phyloP scores from a whole-genome alignment of 1,284 basidiomycete genomes.

The Ustilago trichophora region DNA sequence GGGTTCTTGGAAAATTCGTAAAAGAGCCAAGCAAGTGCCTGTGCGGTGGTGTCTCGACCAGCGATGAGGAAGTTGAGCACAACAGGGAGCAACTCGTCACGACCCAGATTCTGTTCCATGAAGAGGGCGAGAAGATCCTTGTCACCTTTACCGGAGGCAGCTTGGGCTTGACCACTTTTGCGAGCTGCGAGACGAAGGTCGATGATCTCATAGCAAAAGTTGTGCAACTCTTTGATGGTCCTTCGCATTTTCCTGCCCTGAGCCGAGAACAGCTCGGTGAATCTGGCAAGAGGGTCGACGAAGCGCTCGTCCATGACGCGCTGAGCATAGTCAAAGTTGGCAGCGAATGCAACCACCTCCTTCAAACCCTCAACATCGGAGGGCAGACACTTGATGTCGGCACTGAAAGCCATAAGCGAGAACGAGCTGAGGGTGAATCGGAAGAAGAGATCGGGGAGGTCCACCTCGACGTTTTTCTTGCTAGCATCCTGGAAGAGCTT shows the following conservation, averaged over 20 bases:
- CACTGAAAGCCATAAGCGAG: constrained; percentile 49
- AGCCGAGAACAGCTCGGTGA: constrained; percentile 50
- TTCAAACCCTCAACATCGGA: constrained; percentile 42
- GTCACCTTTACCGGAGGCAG: constrained; percentile 39
- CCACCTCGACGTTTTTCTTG: constrained; percentile 18
- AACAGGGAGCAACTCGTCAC: constrained; percentile 61
- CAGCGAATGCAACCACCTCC: constrained; percentile 59
- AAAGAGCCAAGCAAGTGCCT: constrained; percentile 54
- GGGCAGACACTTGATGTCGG: constrained; percentile 45
- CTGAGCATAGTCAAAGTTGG: constrained; percentile 64
- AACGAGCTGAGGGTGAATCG: constrained; percentile 57
- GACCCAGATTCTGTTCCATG: constrained; percentile 65
- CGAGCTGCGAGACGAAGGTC: constrained; percentile 41
- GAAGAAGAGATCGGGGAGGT: constrained; percentile 55
- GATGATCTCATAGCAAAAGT: constrained; percentile 48
- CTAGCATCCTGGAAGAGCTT: constrained; percentile 17
- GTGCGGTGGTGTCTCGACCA: constrained; percentile 59
- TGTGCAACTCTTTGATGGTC: constrained; percentile 39
- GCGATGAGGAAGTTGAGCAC: constrained; percentile 56
- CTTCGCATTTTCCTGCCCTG: constrained; percentile 40
- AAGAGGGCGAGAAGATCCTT: constrained; percentile 68
- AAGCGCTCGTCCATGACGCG: constrained; percentile 55
- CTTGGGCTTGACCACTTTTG: constrained; percentile 27
- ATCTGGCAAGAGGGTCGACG: constrained; percentile 34
- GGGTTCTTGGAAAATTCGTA: constrained; percentile 48